Evolutionary conservation across 371 early-diverging fungal species (phyloP), one percentile per base, ranked within the genome.

Genomic region (Lichtheimia ornata): DNA sequence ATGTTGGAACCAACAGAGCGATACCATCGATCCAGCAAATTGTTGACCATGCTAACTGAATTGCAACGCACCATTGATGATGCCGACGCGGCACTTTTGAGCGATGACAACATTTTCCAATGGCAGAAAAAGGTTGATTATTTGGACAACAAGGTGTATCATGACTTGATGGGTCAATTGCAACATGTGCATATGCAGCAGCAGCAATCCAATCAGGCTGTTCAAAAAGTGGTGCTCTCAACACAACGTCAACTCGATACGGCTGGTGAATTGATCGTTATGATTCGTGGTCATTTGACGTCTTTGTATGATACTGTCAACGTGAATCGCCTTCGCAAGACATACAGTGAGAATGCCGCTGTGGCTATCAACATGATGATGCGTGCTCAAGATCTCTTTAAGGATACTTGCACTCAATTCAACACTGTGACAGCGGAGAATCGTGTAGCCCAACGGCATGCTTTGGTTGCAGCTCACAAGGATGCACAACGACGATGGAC

Each of bases 111-210:
- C 14, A 67, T 78, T n/a, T 62, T 64, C 9, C 53, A 63, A 20
- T 78, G 79, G 79, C 79, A 78, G 59, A 71, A 69, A 18, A 62
- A 61, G 12, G 66, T 75, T 24, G 79, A 78, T 53, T 20, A 53
- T 49, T 49, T 78, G 7, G 76, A 73, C 15, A 28, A 28, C 35
- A 35, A 35, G 35, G 9, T 35, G 35, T 35, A 35, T 35, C 35
- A 35, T 35, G 35, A 35, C 9, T 35, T 35, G 35, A 35, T 11
- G 5, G 35, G 35, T 35, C 35, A 35, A 35, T 35, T 35, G 35
- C 35, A 35, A 11, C 35, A 9, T 35, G 35, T 35, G 9, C 30
- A 30, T n/a, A 30, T 30, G 6, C 30, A 30, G 7, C 5, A 4
- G 9, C 11, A 11, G 9, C 9, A 7, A 28, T 22, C 22, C 28